These are phyloP conservation scores for Boeremia exigua DNA, from an alignment of 2,329 filamentous ascomycete species.

Conservation along the genomic window DNA sequence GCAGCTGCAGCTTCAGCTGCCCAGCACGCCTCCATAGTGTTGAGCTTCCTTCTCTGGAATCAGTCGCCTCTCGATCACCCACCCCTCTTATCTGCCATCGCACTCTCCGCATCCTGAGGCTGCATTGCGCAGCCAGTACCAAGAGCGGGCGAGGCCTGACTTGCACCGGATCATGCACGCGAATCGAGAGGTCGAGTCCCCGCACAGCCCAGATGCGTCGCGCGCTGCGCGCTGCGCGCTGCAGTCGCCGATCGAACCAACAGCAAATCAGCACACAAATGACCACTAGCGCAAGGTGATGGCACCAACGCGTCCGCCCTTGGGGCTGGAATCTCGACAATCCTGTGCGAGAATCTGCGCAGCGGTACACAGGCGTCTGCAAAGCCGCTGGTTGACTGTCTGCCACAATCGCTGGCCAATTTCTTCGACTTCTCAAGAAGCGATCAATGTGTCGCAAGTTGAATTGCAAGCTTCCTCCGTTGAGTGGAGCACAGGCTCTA, in stretches of 20 bases:
- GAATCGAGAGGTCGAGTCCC: slow-evolving; percentile 17
- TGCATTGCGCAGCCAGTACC: neutral
- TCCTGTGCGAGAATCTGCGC: no score
- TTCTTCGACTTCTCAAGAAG: no score
- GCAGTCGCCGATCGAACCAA: slow-evolving; percentile 16
- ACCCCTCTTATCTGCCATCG: neutral
- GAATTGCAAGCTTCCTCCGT: no score
- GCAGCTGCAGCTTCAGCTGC: neutral
- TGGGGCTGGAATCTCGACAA: neutral
- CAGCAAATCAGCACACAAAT: slow-evolving; percentile 1
- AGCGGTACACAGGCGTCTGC: no score
- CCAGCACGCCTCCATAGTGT: neutral
- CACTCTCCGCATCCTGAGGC: neutral
- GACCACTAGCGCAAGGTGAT: slow-evolving; percentile 1
- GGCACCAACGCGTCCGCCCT: neutral
- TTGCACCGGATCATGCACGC: slow-evolving; percentile 1
- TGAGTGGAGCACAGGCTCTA: no score
- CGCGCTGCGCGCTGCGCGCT: slow-evolving; percentile 6
- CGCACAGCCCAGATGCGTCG: neutral
- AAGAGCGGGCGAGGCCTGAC: neutral
- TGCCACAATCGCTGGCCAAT: no score
- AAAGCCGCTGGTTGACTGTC: no score
- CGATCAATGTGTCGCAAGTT: no score
- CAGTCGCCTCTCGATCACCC: neutral
- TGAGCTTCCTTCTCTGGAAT: neutral